Evolutionary conservation across 2,329 filamentous ascomycete species (phyloP).

Genomic region (Alternaria gaisen): DNA sequence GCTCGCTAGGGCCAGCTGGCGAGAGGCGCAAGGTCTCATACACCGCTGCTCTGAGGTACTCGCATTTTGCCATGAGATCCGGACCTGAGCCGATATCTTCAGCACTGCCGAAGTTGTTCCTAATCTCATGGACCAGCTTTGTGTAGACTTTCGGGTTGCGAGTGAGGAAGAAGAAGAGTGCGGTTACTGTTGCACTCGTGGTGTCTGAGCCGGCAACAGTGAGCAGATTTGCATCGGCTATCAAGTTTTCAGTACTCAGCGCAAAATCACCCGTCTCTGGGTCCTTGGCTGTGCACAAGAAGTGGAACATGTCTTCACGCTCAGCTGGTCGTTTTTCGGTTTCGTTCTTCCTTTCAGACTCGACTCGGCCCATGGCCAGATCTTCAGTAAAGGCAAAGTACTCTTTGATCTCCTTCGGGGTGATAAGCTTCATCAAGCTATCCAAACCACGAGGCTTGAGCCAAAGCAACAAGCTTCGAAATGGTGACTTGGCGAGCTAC

Average conservation of each 20-base stretch:
- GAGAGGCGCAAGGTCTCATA: conserved; percentile 27
- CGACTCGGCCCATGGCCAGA: conserved; percentile 7
- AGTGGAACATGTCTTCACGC: conserved; percentile 50
- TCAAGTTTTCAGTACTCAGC: conserved; percentile 48
- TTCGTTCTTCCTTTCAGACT: conserved; percentile 6
- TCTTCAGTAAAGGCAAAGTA: conserved; percentile 15
- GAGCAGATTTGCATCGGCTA: conserved; percentile 28
- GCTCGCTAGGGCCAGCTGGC: conserved; percentile 25
- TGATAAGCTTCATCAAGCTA: conserved; percentile 6
- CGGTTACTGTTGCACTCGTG: conserved; percentile 14
- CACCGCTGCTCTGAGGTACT: conserved; percentile 28
- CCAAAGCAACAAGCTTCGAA: conserved; percentile 20
- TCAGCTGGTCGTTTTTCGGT: conserved; percentile 8
- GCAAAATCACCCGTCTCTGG: conserved; percentile 47
- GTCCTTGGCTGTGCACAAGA: conserved; percentile 53
- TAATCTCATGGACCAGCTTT: conserved; percentile 26
- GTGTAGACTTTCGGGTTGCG: conserved; percentile 13
- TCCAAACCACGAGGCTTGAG: conserved; percentile 15
- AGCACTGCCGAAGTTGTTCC: conserved; percentile 11
- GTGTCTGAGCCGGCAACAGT: conserved; percentile 29
- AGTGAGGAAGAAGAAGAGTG: conserved; percentile 25
- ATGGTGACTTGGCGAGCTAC: conserved; percentile 20
- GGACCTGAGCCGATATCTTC: conserved; percentile 21
- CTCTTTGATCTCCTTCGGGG: conserved; percentile 13
- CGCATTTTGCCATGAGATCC: conserved; percentile 7